phyloP scores from a whole-genome alignment of 768 basidiomycete species.

The Lentinula raphanica region DNA sequence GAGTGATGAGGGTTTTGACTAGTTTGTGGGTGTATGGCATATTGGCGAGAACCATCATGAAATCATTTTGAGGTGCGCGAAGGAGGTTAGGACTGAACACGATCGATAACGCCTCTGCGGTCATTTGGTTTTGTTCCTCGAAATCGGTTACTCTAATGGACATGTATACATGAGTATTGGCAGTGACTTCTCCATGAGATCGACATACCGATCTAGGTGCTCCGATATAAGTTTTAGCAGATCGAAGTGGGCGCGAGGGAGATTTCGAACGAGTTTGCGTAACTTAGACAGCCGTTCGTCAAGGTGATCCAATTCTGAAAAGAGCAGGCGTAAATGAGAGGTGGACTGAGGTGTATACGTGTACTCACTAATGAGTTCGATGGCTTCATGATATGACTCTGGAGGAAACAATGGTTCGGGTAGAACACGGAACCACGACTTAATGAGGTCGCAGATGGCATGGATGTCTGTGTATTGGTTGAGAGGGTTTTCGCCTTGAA shows the following conservation, averaged over 20 bases:
- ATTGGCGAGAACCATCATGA: constrained; percentile 71
- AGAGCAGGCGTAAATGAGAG: not conserved
- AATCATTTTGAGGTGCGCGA: constrained; percentile 74
- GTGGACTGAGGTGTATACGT: not conserved
- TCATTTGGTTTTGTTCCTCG: constrained; percentile 89
- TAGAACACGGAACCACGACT: constrained; percentile 80
- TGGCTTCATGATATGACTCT: constrained; percentile 58
- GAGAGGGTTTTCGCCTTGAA: constrained; percentile 55
- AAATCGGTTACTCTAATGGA: constrained; percentile 88
- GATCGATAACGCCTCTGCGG: constrained; percentile 76
- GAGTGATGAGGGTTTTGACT: constrained; percentile 71
- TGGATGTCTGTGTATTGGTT: constrained; percentile 65
- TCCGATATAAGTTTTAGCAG: constrained; percentile 74
- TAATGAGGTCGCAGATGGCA: constrained; percentile 78
- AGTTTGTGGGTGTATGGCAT: constrained; percentile 75
- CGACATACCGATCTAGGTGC: constrained; percentile 66
- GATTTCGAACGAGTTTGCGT: constrained; percentile 58
- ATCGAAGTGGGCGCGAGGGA: constrained; percentile 74
- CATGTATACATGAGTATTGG: not conserved
- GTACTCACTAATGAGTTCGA: constrained; percentile 65
- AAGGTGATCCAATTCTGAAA: constrained; percentile 60
- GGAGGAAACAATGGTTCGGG: constrained; percentile 78
- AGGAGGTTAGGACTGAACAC: constrained; percentile 81
- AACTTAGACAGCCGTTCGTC: constrained; percentile 61
- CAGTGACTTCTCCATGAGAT: not conserved